Evolutionary conservation across 2,329 filamentous ascomycete genomes (phyloP).

Genomic region (Penicillium corylophilum): DNA sequence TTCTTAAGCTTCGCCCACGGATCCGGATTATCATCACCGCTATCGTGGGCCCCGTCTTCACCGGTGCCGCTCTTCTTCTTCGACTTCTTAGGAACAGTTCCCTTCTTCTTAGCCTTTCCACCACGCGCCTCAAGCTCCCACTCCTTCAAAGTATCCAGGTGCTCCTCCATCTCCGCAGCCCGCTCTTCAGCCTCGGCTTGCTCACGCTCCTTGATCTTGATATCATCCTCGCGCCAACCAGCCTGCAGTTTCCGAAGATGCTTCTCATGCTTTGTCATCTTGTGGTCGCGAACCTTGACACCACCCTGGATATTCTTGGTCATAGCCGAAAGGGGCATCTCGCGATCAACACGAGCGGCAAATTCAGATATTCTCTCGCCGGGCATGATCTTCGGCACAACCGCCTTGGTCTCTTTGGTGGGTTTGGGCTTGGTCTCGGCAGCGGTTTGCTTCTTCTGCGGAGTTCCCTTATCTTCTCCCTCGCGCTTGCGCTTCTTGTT

Average conservation of each 20-base stretch:
- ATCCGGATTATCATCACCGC: slow-evolving; percentile 66
- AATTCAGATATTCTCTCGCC: slow-evolving; percentile 84
- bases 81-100: slow-evolving; percentile 33
- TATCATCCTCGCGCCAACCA: slow-evolving; percentile 58
- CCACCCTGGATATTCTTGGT: slow-evolving; percentile 52
- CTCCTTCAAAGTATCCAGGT: slow-evolving; percentile 63
- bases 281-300: slow-evolving; percentile 50
- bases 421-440: slow-evolving; percentile 5
- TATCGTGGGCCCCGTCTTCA: slow-evolving; percentile 47
- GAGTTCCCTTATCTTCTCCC: slow-evolving; percentile 13
- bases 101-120: slow-evolving; percentile 51
- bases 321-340: slow-evolving; percentile 73
- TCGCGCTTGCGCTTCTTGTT: slow-evolving; percentile 52
- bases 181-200: slow-evolving; percentile 71
- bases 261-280: slow-evolving; percentile 78
- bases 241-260: slow-evolving; percentile 64
- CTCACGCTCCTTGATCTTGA: slow-evolving; percentile 66
- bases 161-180: slow-evolving; percentile 62
- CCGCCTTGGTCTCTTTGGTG: slow-evolving; percentile 14
- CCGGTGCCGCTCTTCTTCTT: slow-evolving; percentile 36
- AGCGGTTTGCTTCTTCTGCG: slow-evolving; percentile 14
- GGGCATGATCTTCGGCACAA: slow-evolving; percentile 69
- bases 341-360: slow-evolving; percentile 75
- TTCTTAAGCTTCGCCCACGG: slow-evolving; percentile 75
- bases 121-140: slow-evolving; percentile 57